A percentile compares a stretch with the other conserved stretches of the same genome.
Conservation (phyloP, 257 asterid genomes). For the Ocimum tenuiflorum region DNA sequence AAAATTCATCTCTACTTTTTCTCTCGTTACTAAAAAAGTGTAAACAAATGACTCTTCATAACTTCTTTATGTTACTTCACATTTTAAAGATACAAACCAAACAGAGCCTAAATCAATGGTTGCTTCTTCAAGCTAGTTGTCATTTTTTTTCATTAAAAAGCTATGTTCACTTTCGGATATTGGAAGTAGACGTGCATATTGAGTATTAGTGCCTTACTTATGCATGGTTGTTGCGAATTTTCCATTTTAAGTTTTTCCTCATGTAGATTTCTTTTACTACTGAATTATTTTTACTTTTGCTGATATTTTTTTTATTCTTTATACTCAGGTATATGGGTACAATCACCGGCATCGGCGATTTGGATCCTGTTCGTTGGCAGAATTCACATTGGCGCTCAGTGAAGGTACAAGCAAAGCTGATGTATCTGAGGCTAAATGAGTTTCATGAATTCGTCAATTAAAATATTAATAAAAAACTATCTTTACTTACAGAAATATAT, state of each 20-base stretch:
- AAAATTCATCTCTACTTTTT: too few species aligned
- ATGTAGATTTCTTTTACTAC: too few species aligned
- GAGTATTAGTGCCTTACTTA: too few species aligned
- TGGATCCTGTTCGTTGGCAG: constrained; percentile 92
- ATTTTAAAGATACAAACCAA: too few species aligned
- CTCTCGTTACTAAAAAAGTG: too few species aligned
- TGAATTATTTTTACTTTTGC: neutral
- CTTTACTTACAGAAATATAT: too few species aligned
- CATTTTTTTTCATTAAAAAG: neutral
- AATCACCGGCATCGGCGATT: constrained; percentile 77
- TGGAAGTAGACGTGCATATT: too few species aligned
- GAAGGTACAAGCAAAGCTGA: constrained; percentile 39
- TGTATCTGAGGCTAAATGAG: neutral
- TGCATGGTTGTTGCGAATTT: neutral
- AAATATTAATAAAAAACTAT: too few species aligned
- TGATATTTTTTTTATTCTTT: neutral
- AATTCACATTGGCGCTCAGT: constrained; percentile 92
- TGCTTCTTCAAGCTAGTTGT: neutral
- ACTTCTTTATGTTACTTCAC: too few species aligned
- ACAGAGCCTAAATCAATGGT: too few species aligned
- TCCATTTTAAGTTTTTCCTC: neutral
- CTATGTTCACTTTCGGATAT: neutral
- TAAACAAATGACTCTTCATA: too few species aligned
- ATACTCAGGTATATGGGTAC: constrained; percentile 82
- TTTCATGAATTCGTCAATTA: too few species aligned